Conservation (phyloP, 805 yeast genomes). For the Metschnikowia drakensbergensis region DNA sequence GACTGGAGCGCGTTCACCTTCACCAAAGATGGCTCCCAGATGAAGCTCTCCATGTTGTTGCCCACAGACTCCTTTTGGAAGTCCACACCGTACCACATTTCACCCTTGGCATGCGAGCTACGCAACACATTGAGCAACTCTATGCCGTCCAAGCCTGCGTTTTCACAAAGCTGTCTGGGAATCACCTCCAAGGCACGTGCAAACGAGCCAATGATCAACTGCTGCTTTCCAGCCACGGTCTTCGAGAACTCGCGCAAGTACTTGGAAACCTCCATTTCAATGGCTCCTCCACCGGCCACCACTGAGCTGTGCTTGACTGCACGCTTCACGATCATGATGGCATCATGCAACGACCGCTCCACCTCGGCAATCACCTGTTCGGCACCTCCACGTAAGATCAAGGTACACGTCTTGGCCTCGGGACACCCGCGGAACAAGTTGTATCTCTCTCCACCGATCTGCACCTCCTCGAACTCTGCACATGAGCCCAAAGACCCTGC, state of each 20-base stretch:
- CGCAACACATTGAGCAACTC: constrained; percentile 87
- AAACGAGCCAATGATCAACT: constrained; percentile 83
- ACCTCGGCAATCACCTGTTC: constrained; percentile 98
- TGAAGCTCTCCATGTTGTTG: constrained; percentile 78
- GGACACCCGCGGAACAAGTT: constrained; percentile 93
- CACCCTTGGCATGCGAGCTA: constrained; percentile 92
- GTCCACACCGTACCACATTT: constrained; percentile 88
- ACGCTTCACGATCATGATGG: constrained; percentile 96
- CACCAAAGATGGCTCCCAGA: constrained; percentile 97
- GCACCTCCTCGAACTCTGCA: constrained; percentile 81
- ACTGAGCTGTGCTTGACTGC: constrained; percentile 81
- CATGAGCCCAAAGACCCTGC: constrained; percentile 52
- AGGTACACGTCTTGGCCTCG: constrained; percentile 86
- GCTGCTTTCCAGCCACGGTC: constrained; percentile 93
- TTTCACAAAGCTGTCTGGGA: constrained; percentile 96
- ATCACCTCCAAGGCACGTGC: constrained; percentile 94
- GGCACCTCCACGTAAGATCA: constrained; percentile 94
- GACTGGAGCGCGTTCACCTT: constrained; percentile 90
- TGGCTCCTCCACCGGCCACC: constrained; percentile 99
- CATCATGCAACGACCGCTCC: constrained; percentile 95
- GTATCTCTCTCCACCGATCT: constrained; percentile 93
- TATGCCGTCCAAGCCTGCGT: constrained; percentile 98
- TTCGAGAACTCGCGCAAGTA: constrained; percentile 82
- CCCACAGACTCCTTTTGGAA: constrained; percentile 79
- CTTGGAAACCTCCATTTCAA: constrained; percentile 94